phyloP scores from a whole-genome alignment of 208 protist species.

The Trypanosoma theileri region DNA sequence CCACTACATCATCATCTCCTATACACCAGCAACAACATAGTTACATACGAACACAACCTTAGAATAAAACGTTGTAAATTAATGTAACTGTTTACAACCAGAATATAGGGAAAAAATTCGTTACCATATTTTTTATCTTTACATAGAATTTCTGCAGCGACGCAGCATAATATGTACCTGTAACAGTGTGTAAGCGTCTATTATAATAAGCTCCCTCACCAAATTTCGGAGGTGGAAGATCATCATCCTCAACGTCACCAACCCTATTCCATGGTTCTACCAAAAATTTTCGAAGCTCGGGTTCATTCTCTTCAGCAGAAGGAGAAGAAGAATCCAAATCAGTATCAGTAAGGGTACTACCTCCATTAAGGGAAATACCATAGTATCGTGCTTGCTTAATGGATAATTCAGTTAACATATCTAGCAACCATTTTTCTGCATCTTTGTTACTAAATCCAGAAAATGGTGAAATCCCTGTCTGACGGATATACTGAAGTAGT shows the following conservation, averaged over 20 bases:
- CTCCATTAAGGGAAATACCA: constrained; percentile 9
- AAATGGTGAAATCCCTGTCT: constrained; percentile 20
- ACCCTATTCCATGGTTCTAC: constrained; percentile 66
- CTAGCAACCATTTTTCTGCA: constrained; percentile 13
- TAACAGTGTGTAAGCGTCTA: constrained; percentile 56
- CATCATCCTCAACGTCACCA: constrained; percentile 17
- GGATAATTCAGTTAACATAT: constrained; percentile 11
- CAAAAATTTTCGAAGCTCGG: constrained; percentile 22
- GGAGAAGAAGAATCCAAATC: neutral
- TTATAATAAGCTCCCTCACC: constrained; percentile 76
- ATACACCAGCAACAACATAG: too few species aligned
- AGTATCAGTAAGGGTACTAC: too few species aligned
- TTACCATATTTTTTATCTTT: neutral
- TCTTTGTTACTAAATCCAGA: constrained; percentile 12
- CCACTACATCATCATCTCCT: too few species aligned
- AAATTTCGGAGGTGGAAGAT: constrained; percentile 24
- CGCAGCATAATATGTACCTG: constrained; percentile 46
- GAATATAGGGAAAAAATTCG: too few species aligned
- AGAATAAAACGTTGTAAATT: too few species aligned
- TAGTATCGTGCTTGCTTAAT: constrained; percentile 23
- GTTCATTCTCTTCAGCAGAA: neutral
- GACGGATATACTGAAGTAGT: constrained; percentile 26
- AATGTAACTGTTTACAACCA: too few species aligned
- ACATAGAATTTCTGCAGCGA: constrained; percentile 25
- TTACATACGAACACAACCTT: too few species aligned